Evolutionary conservation across 2,329 filamentous ascomycete genomes (phyloP).

Genomic region (Metarhizium sp.): DNA sequence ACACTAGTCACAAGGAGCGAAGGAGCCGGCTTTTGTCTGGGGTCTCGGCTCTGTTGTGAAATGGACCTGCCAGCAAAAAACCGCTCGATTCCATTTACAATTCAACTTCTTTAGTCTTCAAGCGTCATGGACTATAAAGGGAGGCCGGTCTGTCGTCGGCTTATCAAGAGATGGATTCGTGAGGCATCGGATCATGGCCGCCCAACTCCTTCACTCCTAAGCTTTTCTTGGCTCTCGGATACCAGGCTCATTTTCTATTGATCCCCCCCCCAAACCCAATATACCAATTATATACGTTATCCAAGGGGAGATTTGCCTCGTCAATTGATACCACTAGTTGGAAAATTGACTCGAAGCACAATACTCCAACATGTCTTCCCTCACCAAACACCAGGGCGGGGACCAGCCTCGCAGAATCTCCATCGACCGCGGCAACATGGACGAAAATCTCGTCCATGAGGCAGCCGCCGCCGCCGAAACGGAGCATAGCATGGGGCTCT

Average conservation of each 20-base stretch:
- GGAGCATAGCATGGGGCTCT: constrained; percentile 23
- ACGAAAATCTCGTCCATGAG: constrained; percentile 9
- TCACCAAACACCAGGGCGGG: constrained; percentile 1
- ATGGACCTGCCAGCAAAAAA: not conserved
- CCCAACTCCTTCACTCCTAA: not conserved
- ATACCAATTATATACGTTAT: not conserved
- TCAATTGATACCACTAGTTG: not conserved
- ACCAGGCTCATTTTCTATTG: not conserved
- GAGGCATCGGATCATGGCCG: not conserved
- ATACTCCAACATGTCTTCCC: not conserved
- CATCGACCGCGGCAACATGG: constrained; percentile 6
- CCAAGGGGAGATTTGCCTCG: not conserved
- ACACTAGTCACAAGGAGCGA: not conserved
- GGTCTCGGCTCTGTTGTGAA: not conserved
- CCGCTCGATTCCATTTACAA: not conserved
- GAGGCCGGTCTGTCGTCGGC: not conserved
- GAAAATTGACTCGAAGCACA: not conserved
- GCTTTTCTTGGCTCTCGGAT: not conserved
- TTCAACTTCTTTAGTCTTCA: not conserved
- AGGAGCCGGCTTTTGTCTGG: not conserved
- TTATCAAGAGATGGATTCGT: not conserved
- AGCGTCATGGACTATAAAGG: constrained; percentile 5
- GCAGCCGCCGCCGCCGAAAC: constrained; percentile 19
- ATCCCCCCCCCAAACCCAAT: not conserved
- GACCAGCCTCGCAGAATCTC: constrained; percentile 5